Evolutionary conservation across 2,329 filamentous ascomycete species (phyloP).

Genomic region (Lachnellula hyalina): DNA sequence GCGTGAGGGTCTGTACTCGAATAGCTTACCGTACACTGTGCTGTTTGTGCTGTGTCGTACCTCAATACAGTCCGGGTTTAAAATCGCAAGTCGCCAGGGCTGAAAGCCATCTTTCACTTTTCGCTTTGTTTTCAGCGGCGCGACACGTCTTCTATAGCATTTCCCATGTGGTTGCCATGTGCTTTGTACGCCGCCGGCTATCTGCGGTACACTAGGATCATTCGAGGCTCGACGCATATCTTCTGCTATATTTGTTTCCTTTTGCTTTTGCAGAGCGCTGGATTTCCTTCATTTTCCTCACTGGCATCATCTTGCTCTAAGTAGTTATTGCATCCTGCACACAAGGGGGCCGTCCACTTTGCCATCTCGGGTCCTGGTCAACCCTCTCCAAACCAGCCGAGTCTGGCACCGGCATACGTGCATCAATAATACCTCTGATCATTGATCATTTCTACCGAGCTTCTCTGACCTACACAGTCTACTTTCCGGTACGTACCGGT

Average conservation of each 20-base stretch:
- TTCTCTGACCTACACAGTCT: not conserved
- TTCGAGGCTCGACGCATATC: not conserved
- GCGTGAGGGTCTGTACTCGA: not conserved
- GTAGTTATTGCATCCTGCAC: not conserved
- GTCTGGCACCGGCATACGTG: not conserved
- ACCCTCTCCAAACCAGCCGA: not conserved
- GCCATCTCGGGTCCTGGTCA: not conserved
- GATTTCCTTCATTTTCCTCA: not conserved
- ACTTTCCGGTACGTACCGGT: too few species aligned
- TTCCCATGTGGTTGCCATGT: not conserved
- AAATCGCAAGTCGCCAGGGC: too few species aligned
- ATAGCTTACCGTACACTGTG: not conserved
- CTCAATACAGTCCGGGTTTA: not conserved
- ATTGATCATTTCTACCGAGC: not conserved
- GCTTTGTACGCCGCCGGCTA: not conserved
- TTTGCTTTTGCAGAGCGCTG: too few species aligned
- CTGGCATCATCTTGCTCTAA: not conserved
- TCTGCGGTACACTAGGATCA: not conserved
- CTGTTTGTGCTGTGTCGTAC: not conserved
- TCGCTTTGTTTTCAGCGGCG: not conserved
- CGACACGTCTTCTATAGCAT: not conserved
- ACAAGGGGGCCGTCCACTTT: not conserved
- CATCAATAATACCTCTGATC: not conserved
- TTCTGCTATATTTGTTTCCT: too few species aligned
- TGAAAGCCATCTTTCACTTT: not conserved